phyloP scores from a whole-genome alignment of 768 basidiomycete species.

The Neoboletus subvelutipes region DNA sequence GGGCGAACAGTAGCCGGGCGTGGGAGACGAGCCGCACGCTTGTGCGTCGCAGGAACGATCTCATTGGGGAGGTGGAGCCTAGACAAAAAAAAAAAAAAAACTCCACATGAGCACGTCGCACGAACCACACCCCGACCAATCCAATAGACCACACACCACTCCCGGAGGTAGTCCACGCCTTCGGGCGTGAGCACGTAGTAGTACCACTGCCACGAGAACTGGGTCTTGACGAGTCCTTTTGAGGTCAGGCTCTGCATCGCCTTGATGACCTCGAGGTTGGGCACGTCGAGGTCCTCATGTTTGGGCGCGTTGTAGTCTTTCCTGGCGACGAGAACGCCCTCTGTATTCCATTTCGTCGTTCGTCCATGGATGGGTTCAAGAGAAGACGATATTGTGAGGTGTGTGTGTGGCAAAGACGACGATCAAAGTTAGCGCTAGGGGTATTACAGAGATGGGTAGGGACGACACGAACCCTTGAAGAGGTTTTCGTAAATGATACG shows the following conservation, averaged over 20 bases:
- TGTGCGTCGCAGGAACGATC: slow-evolving; percentile 97
- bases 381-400: background rate
- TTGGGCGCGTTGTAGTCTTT: slow-evolving; percentile 98
- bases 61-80: slow-evolving; percentile 94
- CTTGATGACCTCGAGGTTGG: slow-evolving; percentile 71
- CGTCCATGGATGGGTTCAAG: background rate
- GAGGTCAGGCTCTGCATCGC: slow-evolving; percentile 68
- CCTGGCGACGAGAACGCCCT: slow-evolving; percentile 99
- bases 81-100: background rate
- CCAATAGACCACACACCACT: slow-evolving; percentile 51
- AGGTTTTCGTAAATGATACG: slow-evolving; percentile 98
- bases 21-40: slow-evolving; percentile 87
- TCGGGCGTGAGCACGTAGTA: slow-evolving; percentile 97
- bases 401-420: background rate
- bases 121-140: background rate
- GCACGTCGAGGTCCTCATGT: slow-evolving; percentile 84
- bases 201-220: slow-evolving; percentile 99
- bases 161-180: slow-evolving; percentile 95
- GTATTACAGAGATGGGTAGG: background rate
- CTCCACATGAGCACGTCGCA: background rate
- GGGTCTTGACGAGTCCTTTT: slow-evolving; percentile 93
- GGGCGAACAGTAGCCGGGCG: slow-evolving; percentile 76
- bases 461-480: slow-evolving; percentile 84
- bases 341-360: slow-evolving; percentile 47
- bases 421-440: background rate